Evolutionary conservation across 2,329 filamentous ascomycete species (phyloP).

Genomic region (Aspergillus calidoustus): DNA sequence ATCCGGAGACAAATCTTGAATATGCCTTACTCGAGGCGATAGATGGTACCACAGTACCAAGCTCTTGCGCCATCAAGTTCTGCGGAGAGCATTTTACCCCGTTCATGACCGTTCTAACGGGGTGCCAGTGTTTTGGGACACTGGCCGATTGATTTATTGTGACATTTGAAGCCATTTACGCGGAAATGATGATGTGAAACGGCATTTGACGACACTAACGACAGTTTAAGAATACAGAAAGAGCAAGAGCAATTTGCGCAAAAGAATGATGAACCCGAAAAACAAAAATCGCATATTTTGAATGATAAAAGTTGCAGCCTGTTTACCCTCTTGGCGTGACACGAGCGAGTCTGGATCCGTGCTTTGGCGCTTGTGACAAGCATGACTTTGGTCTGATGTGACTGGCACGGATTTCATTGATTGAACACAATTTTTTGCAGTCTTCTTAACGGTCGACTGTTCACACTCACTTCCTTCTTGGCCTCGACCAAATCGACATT

Average conservation of each 20-base stretch:
- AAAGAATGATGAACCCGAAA: constrained; percentile 18
- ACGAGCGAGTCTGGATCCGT: constrained; percentile 9
- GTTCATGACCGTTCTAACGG: constrained; percentile 26
- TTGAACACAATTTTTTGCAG: not conserved
- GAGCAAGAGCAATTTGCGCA: constrained; percentile 12
- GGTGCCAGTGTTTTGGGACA: constrained; percentile 30
- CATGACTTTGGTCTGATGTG: not conserved
- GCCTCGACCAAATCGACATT: constrained; percentile 1
- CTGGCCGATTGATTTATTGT: constrained; percentile 32
- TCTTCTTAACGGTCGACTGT: not conserved
- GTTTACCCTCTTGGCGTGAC: constrained; percentile 10
- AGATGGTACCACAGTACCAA: constrained; percentile 11
- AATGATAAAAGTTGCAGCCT: constrained; percentile 17
- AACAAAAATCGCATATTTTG: constrained; percentile 15
- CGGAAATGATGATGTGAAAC: constrained; percentile 38
- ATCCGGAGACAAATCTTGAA: constrained; percentile 46
- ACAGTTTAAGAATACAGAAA: constrained; percentile 20
- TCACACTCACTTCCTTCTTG: constrained; percentile 6
- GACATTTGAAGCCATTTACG: constrained; percentile 20
- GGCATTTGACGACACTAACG: constrained; percentile 33
- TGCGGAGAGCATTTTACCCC: constrained; percentile 11
- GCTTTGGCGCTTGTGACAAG: not conserved
- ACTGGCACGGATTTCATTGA: constrained; percentile 6
- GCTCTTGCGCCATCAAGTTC: not conserved
- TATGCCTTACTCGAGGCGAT: constrained; percentile 38